These are phyloP conservation scores for Persicaria maculosa DNA, from an alignment of 148 eudicot genomes.

Conservation along the genomic window DNA sequence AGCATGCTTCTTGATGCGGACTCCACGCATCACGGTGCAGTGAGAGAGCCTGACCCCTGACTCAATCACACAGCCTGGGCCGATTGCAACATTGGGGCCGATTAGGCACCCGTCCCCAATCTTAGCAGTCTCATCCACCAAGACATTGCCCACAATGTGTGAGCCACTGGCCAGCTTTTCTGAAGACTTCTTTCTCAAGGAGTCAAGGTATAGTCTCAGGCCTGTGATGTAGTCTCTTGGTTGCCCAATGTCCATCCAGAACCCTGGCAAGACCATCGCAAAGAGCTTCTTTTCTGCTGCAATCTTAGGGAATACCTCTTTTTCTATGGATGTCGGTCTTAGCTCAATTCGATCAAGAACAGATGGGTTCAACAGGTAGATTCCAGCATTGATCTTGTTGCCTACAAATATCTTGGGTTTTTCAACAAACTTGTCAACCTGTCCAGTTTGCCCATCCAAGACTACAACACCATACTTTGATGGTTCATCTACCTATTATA, in stretches of 20 bases:
- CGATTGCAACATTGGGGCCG: constrained; percentile 94
- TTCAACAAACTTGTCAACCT: constrained; percentile 79
- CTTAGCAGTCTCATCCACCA: constrained; percentile 74
- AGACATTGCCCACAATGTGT: constrained; percentile 70
- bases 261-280: constrained; percentile 60
- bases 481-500: constrained; percentile 81
- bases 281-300: constrained; percentile 37
- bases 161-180: constrained; percentile 56
- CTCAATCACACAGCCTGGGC: constrained; percentile 90
- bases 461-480: constrained; percentile 96
- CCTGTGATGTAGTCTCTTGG: constrained; percentile 92
- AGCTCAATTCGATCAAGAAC: constrained; percentile 40
- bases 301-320: constrained; percentile 43
- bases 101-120: constrained; percentile 93
- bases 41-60: constrained; percentile 79
- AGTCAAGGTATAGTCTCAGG: constrained; percentile 74
- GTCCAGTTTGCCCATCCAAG: constrained; percentile 82
- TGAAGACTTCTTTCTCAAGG: constrained; percentile 58
- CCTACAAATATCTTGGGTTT: constrained; percentile 92
- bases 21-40: constrained; percentile 94
- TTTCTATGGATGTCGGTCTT: constrained; percentile 51
- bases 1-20: constrained; percentile 73
- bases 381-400: constrained; percentile 97
- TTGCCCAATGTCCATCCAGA: constrained; percentile 99
- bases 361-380: constrained; percentile 81